These are phyloP conservation scores for Sugiyamaella paludigena DNA, from an alignment of 1,139 yeast species.

Conservation along the genomic window DNA sequence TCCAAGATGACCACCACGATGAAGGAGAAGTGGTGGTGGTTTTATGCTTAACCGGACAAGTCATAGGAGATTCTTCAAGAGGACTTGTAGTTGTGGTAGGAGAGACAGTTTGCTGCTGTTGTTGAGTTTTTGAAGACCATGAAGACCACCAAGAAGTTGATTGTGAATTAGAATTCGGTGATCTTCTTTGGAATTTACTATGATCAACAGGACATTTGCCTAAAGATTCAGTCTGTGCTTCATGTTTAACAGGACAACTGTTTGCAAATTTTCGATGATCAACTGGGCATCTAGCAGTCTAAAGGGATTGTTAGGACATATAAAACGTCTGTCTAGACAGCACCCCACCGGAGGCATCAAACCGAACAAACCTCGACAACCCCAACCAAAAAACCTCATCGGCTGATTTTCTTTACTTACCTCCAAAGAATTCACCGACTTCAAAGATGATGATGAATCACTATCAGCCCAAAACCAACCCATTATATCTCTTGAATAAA, in stretches of 20 bases:
- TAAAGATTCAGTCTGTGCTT: slow-evolving; percentile 23
- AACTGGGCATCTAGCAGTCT: slow-evolving; percentile 44
- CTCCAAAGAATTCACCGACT: background rate
- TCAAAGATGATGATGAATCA: background rate
- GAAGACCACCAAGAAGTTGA: slow-evolving; percentile 25
- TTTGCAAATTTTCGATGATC: slow-evolving; percentile 6
- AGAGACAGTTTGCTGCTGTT: no score
- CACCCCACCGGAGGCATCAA: background rate
- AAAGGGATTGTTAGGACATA: background rate
- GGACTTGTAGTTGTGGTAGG: slow-evolving; percentile 2
- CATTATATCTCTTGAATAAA: slow-evolving; percentile 14
- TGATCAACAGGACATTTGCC: slow-evolving; percentile 49
- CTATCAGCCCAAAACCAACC: slow-evolving; percentile 32
- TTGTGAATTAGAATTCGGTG: no score
- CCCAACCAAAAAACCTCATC: background rate
- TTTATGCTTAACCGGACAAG: slow-evolving; percentile 1
- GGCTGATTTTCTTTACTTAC: no score
- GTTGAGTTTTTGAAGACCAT: background rate
- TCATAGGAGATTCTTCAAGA: no score
- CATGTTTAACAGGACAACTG: background rate
- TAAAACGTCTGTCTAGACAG: background rate
- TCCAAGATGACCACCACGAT: slow-evolving; percentile 36
- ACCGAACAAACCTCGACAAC: background rate
- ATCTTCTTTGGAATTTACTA: slow-evolving; percentile 26
- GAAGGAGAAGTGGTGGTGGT: slow-evolving; percentile 15